These are phyloP conservation scores for Cavenderia fasciculata DNA, from an alignment of 78 protist species.

Conservation along the genomic window DNA sequence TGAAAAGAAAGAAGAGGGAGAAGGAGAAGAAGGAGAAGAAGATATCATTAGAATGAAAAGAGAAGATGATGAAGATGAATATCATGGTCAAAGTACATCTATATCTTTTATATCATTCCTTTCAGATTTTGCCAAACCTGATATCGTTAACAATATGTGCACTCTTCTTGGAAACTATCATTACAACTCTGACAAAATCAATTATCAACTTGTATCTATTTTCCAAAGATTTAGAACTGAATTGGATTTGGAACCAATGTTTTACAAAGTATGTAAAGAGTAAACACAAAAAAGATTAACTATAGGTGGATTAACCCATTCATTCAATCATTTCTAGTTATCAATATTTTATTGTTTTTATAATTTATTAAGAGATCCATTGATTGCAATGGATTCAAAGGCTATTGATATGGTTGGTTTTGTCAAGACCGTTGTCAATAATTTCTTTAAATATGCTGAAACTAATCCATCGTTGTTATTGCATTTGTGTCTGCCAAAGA, in stretches of 20 bases:
- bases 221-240: constrained; percentile 1
- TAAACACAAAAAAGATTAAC: too few species aligned
- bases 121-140: constrained; percentile 37
- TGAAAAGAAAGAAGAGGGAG: constrained; percentile 4
- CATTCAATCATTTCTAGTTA: too few species aligned
- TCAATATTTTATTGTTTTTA: constrained; percentile 47
- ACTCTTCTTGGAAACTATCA: constrained; percentile 20
- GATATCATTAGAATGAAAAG: neutral
- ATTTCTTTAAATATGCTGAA: constrained; percentile 11
- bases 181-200: neutral
- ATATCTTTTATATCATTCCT: neutral
- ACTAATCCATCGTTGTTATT: neutral
- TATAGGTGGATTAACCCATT: too few species aligned
- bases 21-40: neutral
- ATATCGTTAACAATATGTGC: constrained; percentile 15
- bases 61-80: constrained; percentile 6
- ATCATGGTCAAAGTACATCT: neutral
- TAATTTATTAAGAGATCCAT: constrained; percentile 31
- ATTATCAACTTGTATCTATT: constrained; percentile 16
- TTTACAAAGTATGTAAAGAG: too few species aligned
- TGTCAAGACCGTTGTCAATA: neutral
- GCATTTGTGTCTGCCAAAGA: constrained; percentile 3
- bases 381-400: neutral
- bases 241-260: constrained; percentile 25
- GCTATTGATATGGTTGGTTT: neutral